Evolutionary conservation across 208 protist species (phyloP), one percentile per base, ranked within the genome.

Genomic region (Crithidia sp.): DNA sequence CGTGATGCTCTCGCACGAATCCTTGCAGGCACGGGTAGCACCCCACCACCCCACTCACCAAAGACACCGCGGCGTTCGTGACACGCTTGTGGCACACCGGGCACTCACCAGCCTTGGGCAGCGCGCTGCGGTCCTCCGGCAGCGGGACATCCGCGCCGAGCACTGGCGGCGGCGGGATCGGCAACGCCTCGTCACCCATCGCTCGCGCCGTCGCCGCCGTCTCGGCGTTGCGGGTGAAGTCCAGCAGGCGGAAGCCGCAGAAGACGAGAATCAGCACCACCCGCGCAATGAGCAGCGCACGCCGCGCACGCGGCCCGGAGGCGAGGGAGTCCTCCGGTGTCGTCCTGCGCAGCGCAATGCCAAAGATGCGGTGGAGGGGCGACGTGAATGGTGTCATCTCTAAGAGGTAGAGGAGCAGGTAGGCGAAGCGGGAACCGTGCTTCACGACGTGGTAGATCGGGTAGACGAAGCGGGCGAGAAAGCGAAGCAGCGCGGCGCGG

Each of bases 11-110:
- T n/a, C 74, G 75, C 10, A 90, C 66, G 76, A 86, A 62, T 16
- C 56, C 61, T 45, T 82, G 76, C 50, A 96, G 74, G 68, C 91
- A 96, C 37, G 89, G 87, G 66, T 96, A 96, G 81, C 91, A 96
- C 12, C 91, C 84, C 16, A 96, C 79, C 2, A 93, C 70, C 37
- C 91, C 91, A 47, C 85, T 93, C 16, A 74, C 74, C 10, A 82
- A 83, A 61, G 76, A 84, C 50, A 94, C 91, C 41, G 89, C 82
- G 0, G 84, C 79, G 64, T 96, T 96, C 8, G 78, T 89, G 37
- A 93, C 76, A 28, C 50, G 78, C 9, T 74, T 70, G 39, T 70
- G 53, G 65, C 91, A 94, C 28, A 96, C 82, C 6, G 91, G 86
- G 73, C 91, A 96, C 28, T 79, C 47, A 0, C 91, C 89, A 5